Percentiles rank a stretch among this genome's conserved stretches.
phyloP scores from a whole-genome alignment of 768 basidiomycete genomes.

The Macrolepiota albuminosa region DNA sequence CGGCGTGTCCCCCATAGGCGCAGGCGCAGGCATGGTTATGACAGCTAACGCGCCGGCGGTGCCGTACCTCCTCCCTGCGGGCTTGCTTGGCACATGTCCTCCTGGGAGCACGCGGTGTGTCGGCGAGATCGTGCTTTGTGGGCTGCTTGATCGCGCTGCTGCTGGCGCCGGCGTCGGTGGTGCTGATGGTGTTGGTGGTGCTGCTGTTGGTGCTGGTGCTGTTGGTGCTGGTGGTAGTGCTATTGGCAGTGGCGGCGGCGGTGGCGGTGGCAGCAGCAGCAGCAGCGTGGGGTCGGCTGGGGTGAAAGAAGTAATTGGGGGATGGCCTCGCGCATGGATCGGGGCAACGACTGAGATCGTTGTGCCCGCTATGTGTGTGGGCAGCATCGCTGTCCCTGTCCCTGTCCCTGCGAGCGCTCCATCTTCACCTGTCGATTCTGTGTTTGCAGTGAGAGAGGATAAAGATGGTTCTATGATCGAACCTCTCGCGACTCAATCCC shows the following conservation, averaged over 20 bases:
- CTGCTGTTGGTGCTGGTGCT: no score
- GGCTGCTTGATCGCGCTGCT: slow-evolving; percentile 21
- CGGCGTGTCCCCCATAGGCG: no score
- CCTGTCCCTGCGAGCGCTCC: no score
- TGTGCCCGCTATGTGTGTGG: background rate
- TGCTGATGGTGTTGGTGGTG: no score
- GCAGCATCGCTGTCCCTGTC: no score
- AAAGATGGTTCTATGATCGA: background rate
- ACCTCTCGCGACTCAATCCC: no score
- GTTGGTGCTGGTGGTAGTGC: no score
- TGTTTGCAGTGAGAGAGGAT: background rate
- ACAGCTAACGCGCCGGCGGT: background rate
- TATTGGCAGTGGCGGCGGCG: no score
- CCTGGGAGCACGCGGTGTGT: slow-evolving; percentile 3
- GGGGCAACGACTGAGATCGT: slow-evolving; percentile 8
- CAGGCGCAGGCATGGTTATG: no score
- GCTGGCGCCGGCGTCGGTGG: background rate
- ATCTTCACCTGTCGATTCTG: no score
- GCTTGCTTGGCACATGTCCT: slow-evolving; percentile 6
- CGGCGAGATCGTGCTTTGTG: slow-evolving; percentile 26
- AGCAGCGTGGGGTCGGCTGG: no score
- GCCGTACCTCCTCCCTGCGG: slow-evolving; percentile 14
- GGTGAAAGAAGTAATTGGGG: background rate
- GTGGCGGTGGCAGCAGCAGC: no score
- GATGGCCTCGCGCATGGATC: slow-evolving; percentile 17